Conservation (phyloP, 2,329 filamentous ascomycete genomes). For the Penicillium rolfsii region DNA sequence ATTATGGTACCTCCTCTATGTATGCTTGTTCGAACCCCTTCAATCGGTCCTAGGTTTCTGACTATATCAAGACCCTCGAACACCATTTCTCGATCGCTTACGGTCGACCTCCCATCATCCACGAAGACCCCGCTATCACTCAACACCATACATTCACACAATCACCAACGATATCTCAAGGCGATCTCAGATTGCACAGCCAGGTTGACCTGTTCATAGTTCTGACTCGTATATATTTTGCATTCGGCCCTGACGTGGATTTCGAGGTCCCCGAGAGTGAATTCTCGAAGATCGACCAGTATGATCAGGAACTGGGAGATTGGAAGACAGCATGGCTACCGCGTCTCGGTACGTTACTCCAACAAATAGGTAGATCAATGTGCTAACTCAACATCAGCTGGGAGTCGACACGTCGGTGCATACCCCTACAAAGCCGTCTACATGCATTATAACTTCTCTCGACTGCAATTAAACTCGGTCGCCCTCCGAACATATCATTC, state of each 20-base stretch:
- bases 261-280: conserved; percentile 46
- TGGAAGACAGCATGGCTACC: conserved; percentile 44
- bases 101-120: conserved; percentile 49
- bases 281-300: conserved; percentile 46
- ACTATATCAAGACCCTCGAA: conserved; percentile 40
- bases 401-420: conserved; percentile 51
- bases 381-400: conserved; percentile 35
- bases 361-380: not conserved
- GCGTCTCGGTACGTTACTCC: conserved; percentile 36
- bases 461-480: conserved; percentile 55
- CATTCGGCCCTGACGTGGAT: conserved; percentile 50
- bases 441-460: conserved; percentile 57
- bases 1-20: conserved; percentile 49
- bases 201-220: conserved; percentile 51
- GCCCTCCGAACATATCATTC: conserved; percentile 53
- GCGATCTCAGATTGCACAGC: conserved; percentile 44
- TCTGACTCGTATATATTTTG: conserved; percentile 50
- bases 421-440: conserved; percentile 56
- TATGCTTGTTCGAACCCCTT: conserved; percentile 27
- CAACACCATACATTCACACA: conserved; percentile 42
- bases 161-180: conserved; percentile 37
- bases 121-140: conserved; percentile 43
- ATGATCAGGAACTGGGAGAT: conserved; percentile 44
- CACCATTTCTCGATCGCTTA: conserved; percentile 52
- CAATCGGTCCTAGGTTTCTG: conserved; percentile 9